phyloP scores from a whole-genome alignment of 441 rosid species.

The Melastoma candidum region DNA sequence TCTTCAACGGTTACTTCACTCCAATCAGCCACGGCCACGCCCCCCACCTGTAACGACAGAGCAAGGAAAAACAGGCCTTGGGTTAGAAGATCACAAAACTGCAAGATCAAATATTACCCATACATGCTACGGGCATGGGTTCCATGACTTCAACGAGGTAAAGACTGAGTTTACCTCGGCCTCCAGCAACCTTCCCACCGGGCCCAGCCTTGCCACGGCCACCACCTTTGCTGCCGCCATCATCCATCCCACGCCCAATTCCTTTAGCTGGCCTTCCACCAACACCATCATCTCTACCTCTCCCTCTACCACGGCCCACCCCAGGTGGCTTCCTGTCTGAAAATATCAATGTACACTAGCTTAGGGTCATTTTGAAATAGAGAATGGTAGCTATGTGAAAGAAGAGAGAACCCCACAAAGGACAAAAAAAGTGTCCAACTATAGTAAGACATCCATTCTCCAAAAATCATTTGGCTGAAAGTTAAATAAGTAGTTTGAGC shows the following conservation, averaged over 20 bases:
- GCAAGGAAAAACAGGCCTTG: neutral
- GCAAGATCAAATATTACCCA: too few relatives aligned
- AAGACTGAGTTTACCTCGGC: conserved; percentile 30
- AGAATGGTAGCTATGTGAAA: too few relatives aligned
- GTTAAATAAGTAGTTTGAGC: neutral
- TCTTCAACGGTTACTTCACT: neutral
- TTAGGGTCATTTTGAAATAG: neutral
- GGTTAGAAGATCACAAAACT: neutral
- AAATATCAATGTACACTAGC: conserved; percentile 5
- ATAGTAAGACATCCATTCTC: neutral
- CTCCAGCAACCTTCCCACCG: conserved; percentile 39
- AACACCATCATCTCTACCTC: conserved; percentile 59
- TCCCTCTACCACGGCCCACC: conserved; percentile 69
- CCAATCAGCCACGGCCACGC: conserved; percentile 39
- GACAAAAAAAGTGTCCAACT: neutral
- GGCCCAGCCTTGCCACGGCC: conserved; percentile 60
- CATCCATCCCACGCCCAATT: conserved; percentile 64
- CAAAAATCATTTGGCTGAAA: neutral
- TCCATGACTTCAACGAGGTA: too few relatives aligned
- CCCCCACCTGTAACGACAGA: conserved; percentile 32
- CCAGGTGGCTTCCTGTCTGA: conserved; percentile 72
- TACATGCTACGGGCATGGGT: too few relatives aligned
- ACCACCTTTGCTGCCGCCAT: conserved; percentile 37
- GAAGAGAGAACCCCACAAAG: too few relatives aligned
- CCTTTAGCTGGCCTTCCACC: conserved; percentile 55